Conservation (phyloP, 768 basidiomycete species). For the Leccinum subgranulosum region DNA sequence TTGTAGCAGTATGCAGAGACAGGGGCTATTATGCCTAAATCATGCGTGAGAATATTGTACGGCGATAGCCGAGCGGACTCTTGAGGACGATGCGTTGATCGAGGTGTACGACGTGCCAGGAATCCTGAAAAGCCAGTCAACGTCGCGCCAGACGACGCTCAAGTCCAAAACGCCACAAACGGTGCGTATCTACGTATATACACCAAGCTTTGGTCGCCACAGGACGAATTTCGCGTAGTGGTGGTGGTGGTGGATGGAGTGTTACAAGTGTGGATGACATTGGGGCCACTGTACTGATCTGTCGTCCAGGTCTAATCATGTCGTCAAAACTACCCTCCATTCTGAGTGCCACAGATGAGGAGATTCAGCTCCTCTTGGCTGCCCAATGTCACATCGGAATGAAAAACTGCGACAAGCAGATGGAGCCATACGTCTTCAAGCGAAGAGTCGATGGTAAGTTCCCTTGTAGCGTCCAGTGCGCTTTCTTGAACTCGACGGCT, state of each 20-base stretch:
- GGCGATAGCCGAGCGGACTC: constrained; percentile 26
- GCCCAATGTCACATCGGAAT: constrained; percentile 97
- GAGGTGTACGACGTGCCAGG: constrained; percentile 19
- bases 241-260: constrained; percentile 36
- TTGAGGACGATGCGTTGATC: neutral
- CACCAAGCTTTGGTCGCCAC: constrained; percentile 5
- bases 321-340: constrained; percentile 93
- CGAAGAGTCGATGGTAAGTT: constrained; percentile 87
- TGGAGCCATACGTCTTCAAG: constrained; percentile 98
- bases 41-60: constrained; percentile 16
- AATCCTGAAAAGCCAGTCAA: constrained; percentile 30
- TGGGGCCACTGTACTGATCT: constrained; percentile 22
- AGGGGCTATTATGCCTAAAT: constrained; percentile 14
- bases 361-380: constrained; percentile 91
- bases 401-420: constrained; percentile 99
- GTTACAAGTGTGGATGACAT: constrained; percentile 28
- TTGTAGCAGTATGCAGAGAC: neutral
- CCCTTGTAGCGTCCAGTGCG: neutral
- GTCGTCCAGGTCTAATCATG: constrained; percentile 39
- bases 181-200: constrained; percentile 34
- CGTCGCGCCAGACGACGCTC: constrained; percentile 41
- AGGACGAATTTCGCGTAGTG: constrained; percentile 3
- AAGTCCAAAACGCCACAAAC: constrained; percentile 35
- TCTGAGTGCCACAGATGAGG: constrained; percentile 94
- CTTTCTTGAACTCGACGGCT: constrained; percentile 12